Percentiles rank a stretch among this genome's conserved stretches.
Conservation (phyloP, 2,329 filamentous ascomycete genomes). For the Mycosphaerella sp. region DNA sequence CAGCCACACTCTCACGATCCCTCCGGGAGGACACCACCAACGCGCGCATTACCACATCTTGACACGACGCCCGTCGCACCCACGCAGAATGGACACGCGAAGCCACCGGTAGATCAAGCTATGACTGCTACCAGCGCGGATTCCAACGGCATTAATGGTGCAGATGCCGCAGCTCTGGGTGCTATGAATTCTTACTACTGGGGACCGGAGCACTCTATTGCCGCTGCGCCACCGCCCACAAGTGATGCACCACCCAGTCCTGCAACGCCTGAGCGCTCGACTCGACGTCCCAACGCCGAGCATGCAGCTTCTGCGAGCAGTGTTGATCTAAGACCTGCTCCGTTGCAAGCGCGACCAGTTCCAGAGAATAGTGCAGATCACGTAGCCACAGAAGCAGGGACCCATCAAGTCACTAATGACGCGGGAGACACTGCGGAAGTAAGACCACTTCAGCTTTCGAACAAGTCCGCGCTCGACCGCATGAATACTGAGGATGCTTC, state of each 20-base stretch:
- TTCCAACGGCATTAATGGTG: constrained; percentile 20
- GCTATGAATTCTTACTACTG: constrained; percentile 27
- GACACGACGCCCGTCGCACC: constrained; percentile 14
- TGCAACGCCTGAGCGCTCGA: constrained; percentile 25
- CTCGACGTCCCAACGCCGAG: constrained; percentile 19
- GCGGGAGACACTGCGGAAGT: constrained; percentile 14
- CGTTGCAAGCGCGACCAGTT: constrained; percentile 20
- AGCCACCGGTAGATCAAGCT: constrained; percentile 13
- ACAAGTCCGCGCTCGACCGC: constrained; percentile 18
- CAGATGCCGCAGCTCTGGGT: constrained; percentile 23
- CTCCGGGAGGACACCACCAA: constrained; percentile 10
- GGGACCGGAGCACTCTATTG: constrained; percentile 19
- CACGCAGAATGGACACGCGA: constrained; percentile 14
- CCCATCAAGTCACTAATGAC: background rate
- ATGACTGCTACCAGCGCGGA: constrained; percentile 20
- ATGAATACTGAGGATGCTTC: constrained; percentile 15
- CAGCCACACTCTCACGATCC: constrained; percentile 11
- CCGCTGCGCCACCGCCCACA: constrained; percentile 5
- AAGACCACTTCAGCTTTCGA: constrained; percentile 17
- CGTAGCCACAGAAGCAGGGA: background rate
- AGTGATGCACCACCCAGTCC: constrained; percentile 7
- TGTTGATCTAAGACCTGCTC: constrained; percentile 30
- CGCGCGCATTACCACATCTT: constrained; percentile 15
- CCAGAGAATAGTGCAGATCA: constrained; percentile 7
- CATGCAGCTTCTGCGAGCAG: constrained; percentile 16